Base-by-base conservation (phyloP, 78 protist species). In the Dictyostelium firmibasis region DNA sequence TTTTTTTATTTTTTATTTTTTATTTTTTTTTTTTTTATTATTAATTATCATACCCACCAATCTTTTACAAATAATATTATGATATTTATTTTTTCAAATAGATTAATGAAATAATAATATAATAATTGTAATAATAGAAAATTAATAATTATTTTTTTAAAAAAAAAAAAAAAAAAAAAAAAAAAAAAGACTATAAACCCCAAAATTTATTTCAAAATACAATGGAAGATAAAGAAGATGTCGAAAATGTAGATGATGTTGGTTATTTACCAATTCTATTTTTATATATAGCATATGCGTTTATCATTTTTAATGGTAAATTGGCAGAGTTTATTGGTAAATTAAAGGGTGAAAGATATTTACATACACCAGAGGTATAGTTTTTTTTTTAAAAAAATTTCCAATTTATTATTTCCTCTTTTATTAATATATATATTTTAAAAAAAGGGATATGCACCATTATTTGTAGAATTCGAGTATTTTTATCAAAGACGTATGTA, bases 401-500 rank as follows among this genome's bases (percentile, higher is more conserved):
- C 64, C 43, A 31, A 14, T 25, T 27, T n/a, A 27, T 44, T 53
- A 53, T 23, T 9, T 79, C 13, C 3, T 50, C 16, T 16, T 16
- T 16, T 47, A 47, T 47, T 47, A 18, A 23, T n/a, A 47, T 31
- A 62, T 25, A 11, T 47, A 16, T 50, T 14, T 16, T n/a, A n/a
- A n/a, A 50, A 7, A 10, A 57, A 97, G 97, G 98, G 98, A 27
- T 98, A 94, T 64, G 98, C 98, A 27, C 99, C 98, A 41, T 91
- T 98, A 31, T 84, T 92, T 81, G 78, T 64, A n/a, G 98, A 96
- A 47, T 98, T 98, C 82, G 99, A 98, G 29, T 64, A 89, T 79
- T 98, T 99, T 76, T 99, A 95, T 96, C 93, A 97, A 23, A 85
- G 98, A 53, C 88, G 98, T 35, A 27, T 98, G 41, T 99, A 98